A percentile compares a stretch with the other conserved stretches of the same genome.
These are phyloP conservation scores for Ceratobasidium sp. DNA, from an alignment of 1,284 basidiomycete genomes.

Conservation along the genomic window DNA sequence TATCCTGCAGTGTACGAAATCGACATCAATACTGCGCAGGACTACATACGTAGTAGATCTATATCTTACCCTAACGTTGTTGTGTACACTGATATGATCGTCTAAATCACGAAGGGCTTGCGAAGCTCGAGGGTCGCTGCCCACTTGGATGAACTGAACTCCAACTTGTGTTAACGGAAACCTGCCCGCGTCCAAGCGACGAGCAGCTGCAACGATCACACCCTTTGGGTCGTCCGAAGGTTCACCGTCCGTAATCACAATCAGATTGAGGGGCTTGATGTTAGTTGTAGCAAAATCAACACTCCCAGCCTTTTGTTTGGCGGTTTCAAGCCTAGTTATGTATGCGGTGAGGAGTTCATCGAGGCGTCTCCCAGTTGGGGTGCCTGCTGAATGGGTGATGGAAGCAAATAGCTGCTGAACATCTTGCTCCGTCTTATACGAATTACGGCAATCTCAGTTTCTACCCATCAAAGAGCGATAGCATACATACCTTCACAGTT, in stretches of 20 bases:
- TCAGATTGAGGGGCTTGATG: constrained; percentile 69
- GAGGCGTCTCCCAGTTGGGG: constrained; percentile 35
- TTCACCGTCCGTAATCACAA: constrained; percentile 74
- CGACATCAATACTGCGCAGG: too few species aligned
- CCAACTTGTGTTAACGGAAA: constrained; percentile 61
- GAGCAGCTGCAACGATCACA: constrained; percentile 66
- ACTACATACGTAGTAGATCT: not conserved
- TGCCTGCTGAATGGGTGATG: constrained; percentile 61
- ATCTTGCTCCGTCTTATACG: constrained; percentile 33
- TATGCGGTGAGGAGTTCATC: constrained; percentile 24
- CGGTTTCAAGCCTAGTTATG: constrained; percentile 26
- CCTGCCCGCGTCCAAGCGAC: too few species aligned
- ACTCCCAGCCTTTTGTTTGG: too few species aligned
- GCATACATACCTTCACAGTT: constrained; percentile 45
- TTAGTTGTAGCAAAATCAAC: not conserved
- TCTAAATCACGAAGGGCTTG: constrained; percentile 59
- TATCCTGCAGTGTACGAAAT: constrained; percentile 62
- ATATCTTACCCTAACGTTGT: constrained; percentile 59
- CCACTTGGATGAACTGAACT: constrained; percentile 64
- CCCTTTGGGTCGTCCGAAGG: constrained; percentile 66
- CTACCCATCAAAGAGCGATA: not conserved
- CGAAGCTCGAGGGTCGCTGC: constrained; percentile 58
- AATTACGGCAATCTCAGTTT: not conserved
- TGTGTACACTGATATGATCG: constrained; percentile 48
- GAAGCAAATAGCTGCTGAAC: constrained; percentile 63